Evolutionary conservation across 352 stramenopile species (phyloP), one percentile per base, ranked within the genome.

Genomic region (Globisporangium paddicum): DNA sequence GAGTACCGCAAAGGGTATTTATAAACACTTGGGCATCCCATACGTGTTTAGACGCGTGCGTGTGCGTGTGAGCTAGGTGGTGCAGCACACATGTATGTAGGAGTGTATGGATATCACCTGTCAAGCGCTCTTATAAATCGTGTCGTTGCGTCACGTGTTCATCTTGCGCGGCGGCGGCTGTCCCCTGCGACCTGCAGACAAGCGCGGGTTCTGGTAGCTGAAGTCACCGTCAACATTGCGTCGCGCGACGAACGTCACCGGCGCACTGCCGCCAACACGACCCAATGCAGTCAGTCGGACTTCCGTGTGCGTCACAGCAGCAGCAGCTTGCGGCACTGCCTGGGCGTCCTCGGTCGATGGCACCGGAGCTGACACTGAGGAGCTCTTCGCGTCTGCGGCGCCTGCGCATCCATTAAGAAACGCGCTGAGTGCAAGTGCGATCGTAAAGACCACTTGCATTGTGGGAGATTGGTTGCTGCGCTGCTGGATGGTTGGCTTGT

Each of bases 391-490:
- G 23, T 32, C n/a, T 13, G 34, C 25, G 26, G 38, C 28, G 48
- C 41, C 19, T 37, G 38, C n/a, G 11, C 35, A 55, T 9, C 40
- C 32, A 38, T 38, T 54, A 10, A 60, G 45, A 62, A 62, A 70
- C 35, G 67, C 48, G 57, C 72, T 76, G 25, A 79, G 65, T 44
- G 69, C 55, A 45, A 79, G 60, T 48, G 71, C 64, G 61, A 79
- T 65, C 21, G 68, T 72, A 65, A 79, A 79, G 59, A 79, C 64
- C 28, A 61, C 68, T 55, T 79, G 71, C 71, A 79, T 78, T 41
- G 26, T 13, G 19, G 5, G 18, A 3, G 26, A 2, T 16, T 51
- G 23, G 42, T 5, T 8, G 26, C 11, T 35, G 34, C 0, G 8
- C 35, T 19, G 23, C 45, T 38, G 46, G 46, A 18, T 35, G 25